Base-by-base conservation (phyloP, 2,329 filamentous ascomycete genomes). In the Emmonsiellopsis sp. region DNA sequence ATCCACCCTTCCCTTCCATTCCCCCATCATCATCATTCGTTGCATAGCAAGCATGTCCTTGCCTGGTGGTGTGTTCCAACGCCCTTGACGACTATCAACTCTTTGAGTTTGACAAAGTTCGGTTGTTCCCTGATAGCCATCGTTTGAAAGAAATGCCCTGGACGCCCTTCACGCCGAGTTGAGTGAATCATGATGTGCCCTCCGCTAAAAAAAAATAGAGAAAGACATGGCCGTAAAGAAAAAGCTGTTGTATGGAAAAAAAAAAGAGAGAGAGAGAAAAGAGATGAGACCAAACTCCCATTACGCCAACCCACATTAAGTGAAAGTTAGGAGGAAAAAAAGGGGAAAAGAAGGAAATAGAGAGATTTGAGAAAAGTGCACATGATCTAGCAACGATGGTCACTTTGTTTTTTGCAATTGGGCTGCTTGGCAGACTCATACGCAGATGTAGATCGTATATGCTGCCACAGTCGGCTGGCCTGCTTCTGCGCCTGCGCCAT, bases 401-500 rank as follows among this genome's bases (percentile, higher is more conserved):
- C 44, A 32, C 10, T 30, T 13, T 3, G n/a, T 47, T 34, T 47
- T 2, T 15, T 32, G 31, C 31, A 31, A 35, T 34, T 26, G 8
- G 32, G 15, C 46, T 32, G 15, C 15, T 5, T 15, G 15, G 4
- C 15, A n/a, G 7, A 10, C 5, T 35, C 31, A 3, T 30, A 9
- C 20, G n/a, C 16, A 26, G 46, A 26, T 31, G 15, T 13, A 49
- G 46, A 30, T 30, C 20, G 15, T 20, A 49, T 7, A 7, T 20
- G 46, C 34, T 38, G 46, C 46, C 46, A 49, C n/a, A 49, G 16
- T 26, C 34, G 32, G 9, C 15, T 15, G 20, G 68, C 70, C 43
- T 63, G 63, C 49, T 61, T 64, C 47, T 73, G 70, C 41, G 69
- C 70, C 35, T 58, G 64, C 46, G 62, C 64, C 44, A 73, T 55